Evolutionary conservation across 2,329 filamentous ascomycete species (phyloP).

Genomic region (Cytospora piceicola): DNA sequence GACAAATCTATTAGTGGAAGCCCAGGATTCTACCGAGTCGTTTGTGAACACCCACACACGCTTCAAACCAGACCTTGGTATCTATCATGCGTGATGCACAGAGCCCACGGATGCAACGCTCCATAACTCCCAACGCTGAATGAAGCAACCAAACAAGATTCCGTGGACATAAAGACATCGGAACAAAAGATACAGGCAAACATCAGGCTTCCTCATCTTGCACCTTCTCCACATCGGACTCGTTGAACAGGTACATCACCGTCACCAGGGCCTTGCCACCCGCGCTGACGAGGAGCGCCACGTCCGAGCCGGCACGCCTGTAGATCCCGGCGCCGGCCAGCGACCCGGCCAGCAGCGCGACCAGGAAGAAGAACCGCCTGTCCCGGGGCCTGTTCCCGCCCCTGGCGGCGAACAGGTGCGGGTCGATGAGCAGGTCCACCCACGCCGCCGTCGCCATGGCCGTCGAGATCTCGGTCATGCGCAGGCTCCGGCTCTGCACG

Average conservation of each 20-base stretch:
- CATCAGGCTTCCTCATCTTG: slow-evolving; percentile 5
- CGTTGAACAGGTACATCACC: slow-evolving; percentile 49
- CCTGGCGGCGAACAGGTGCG: slow-evolving; percentile 47
- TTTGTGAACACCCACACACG: not conserved
- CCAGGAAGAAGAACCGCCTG: slow-evolving; percentile 54
- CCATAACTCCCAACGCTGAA: slow-evolving; percentile 8
- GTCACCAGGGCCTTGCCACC: slow-evolving; percentile 52
- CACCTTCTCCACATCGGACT: slow-evolving; percentile 39
- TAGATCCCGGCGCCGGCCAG: slow-evolving; percentile 58
- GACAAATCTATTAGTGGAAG: not conserved
- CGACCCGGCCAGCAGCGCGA: slow-evolving; percentile 51
- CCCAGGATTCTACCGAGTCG: not conserved
- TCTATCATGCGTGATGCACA: not conserved
- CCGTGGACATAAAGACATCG: not conserved
- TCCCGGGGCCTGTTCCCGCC: slow-evolving; percentile 53
- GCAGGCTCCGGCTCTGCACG: slow-evolving; percentile 57
- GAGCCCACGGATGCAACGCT: not conserved
- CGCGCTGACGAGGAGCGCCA: slow-evolving; percentile 49
- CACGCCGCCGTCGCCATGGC: slow-evolving; percentile 68
- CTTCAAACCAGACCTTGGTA: not conserved
- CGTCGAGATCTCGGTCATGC: slow-evolving; percentile 65
- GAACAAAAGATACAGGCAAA: not conserved
- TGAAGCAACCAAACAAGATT: not conserved
- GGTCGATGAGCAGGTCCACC: slow-evolving; percentile 63
- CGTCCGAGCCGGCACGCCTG: slow-evolving; percentile 46